Evolutionary conservation across 345 rosid species (phyloP), one percentile per base, ranked within the genome.

Genomic region (Jatropha curcas): DNA sequence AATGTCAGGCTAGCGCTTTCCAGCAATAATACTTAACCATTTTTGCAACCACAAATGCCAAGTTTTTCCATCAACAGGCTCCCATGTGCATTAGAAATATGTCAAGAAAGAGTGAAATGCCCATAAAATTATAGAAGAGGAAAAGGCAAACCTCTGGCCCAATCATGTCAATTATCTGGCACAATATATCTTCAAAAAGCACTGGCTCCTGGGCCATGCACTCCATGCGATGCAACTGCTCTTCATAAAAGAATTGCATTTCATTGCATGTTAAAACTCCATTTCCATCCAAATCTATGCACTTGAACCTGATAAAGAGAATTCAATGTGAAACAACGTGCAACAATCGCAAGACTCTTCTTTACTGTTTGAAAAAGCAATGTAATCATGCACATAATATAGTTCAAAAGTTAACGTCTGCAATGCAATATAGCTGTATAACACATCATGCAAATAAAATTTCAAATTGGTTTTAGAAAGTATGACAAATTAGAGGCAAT

Each of bases 191-290:
- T 84, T 94, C 98, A 84, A 92, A 92, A 43, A 94, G 84, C 48
- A 94, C 98, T 14, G 97, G 96, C 75, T 94, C 98, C 77, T 94
- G 98, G 2, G 94, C 97, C 98, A 94, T 89, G 83, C 98, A 94
- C 74, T 94, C 98, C 98, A 94, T 94, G 72, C 98, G 91, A 84
- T 94, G 98, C 76, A 94, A 80, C 75, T 94, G 97, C 82, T 94
- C 98, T 76, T 94, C 98, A 66, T 94, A 94, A 80, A 90, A 92
- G 87, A 88, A 92, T 68, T 92, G 97, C 82, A 92, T 84, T 76
- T 92, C 97, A 60, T 90, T 92, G 64, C 91, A 84, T 1, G 97
- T 92, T 73, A 94, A 67, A 76, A 92, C 74, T 76, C 96, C 96
- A 80, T 94, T 94, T 48, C 90, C 94, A 85, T 94, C 98, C 88